Percentiles rank a stretch among this genome's conserved stretches.
phyloP scores from a whole-genome alignment of 768 basidiomycete species.

The Termitomyces sp. region DNA sequence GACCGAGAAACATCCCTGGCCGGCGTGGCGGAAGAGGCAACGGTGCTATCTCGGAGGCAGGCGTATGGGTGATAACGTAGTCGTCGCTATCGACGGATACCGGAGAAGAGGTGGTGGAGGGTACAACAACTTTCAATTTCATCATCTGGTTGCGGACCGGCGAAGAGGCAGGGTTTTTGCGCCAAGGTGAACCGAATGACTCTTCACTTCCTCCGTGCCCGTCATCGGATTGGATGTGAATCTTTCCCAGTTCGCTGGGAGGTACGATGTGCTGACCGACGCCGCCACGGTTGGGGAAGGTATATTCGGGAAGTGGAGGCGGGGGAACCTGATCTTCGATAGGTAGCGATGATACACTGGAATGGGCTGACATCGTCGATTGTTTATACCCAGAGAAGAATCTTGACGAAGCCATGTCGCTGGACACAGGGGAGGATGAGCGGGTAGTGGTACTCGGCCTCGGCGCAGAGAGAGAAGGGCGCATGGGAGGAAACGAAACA shows the following conservation, averaged over 20 bases:
- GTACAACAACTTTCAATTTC: constrained; percentile 8
- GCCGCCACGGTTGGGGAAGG: constrained; percentile 1
- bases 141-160: neutral
- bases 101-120: neutral
- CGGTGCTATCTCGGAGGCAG: constrained; percentile 31
- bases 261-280: constrained; percentile 49
- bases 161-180: neutral
- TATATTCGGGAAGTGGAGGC: constrained; percentile 34
- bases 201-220: neutral
- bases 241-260: constrained; percentile 49
- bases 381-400: constrained; percentile 38
- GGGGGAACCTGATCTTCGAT: constrained; percentile 32
- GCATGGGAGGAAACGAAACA: neutral
- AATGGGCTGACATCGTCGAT: constrained; percentile 37
- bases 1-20: neutral
- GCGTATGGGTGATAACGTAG: constrained; percentile 31
- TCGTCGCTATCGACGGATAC: constrained; percentile 17
- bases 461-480: neutral
- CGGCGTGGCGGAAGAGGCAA: constrained; percentile 38
- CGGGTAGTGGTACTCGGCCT: constrained; percentile 47
- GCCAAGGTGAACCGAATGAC: too few relatives aligned
- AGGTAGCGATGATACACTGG: constrained; percentile 52
- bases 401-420: constrained; percentile 50
- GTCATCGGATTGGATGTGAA: constrained; percentile 21
- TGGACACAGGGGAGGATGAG: constrained; percentile 61